Evolutionary conservation across 768 basidiomycete genomes (phyloP).

Genomic region (Pulveroboletus frians): DNA sequence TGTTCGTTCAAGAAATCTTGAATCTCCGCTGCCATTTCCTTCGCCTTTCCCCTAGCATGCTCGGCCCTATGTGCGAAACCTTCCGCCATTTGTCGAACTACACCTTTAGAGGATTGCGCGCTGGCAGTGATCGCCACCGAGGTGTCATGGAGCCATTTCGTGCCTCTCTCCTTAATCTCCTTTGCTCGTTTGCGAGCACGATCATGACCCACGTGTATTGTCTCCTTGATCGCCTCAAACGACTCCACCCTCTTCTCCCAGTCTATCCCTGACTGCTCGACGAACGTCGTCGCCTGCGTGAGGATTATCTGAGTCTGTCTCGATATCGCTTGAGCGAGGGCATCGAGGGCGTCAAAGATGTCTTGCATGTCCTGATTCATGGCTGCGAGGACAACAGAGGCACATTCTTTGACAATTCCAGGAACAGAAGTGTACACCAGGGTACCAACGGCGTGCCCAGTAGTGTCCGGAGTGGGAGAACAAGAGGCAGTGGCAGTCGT

Average conservation of each 20-base stretch:
- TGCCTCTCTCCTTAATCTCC: constrained; percentile 47
- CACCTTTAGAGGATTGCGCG: constrained; percentile 39
- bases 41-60: constrained; percentile 43
- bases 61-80: constrained; percentile 34
- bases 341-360: constrained; percentile 55
- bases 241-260: constrained; percentile 34
- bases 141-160: constrained; percentile 41
- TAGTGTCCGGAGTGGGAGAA: constrained; percentile 12
- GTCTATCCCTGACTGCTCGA: constrained; percentile 40
- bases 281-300: constrained; percentile 34
- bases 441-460: constrained; percentile 14
- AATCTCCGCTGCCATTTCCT: constrained; percentile 36
- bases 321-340: constrained; percentile 46
- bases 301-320: constrained; percentile 35
- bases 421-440: constrained; percentile 44
- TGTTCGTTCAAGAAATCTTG: constrained; percentile 21
- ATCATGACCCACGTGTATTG: constrained; percentile 45
- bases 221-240: constrained; percentile 35
- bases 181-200: constrained; percentile 49
- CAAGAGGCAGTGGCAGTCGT: constrained; percentile 6
- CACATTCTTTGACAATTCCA: constrained; percentile 42
- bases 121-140: constrained; percentile 38
- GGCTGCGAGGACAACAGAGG: constrained; percentile 39
- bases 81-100: constrained; percentile 39
- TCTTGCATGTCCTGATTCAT: constrained; percentile 52